Conservation (phyloP, 2,329 filamentous ascomycete species). For the Akanthomyces dipterigenus region DNA sequence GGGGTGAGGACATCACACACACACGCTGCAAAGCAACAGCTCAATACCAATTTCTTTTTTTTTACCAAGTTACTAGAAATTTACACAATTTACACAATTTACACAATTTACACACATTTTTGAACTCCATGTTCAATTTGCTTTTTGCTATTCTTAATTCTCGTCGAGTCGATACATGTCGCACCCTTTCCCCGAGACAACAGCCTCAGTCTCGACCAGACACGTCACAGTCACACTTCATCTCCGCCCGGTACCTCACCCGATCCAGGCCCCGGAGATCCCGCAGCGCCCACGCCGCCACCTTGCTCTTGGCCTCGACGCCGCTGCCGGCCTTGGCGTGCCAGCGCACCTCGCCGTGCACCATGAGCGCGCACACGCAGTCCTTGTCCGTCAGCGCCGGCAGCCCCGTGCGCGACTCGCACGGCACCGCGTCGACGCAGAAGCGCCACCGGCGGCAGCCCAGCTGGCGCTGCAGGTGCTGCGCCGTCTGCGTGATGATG, state of each 20-base stretch:
- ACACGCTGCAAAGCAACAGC: slow-evolving; percentile 2
- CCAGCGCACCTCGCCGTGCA: slow-evolving; percentile 66
- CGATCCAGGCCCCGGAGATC: slow-evolving; percentile 37
- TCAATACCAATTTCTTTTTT: slow-evolving; percentile 8
- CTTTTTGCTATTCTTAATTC: no score
- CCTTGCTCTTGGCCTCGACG: slow-evolving; percentile 66
- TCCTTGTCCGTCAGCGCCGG: slow-evolving; percentile 36
- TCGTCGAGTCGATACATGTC: no score
- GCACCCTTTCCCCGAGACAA: not conserved
- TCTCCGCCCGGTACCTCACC: slow-evolving; percentile 53
- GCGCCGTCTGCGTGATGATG: slow-evolving; percentile 67
- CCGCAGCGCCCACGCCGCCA: slow-evolving; percentile 52
- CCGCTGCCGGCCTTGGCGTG: slow-evolving; percentile 55
- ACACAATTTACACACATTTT: not conserved
- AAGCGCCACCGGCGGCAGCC: slow-evolving; percentile 57
- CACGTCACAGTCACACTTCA: slow-evolving; percentile 55
- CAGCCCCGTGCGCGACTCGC: slow-evolving; percentile 34
- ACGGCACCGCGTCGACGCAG: slow-evolving; percentile 38
- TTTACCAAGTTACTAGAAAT: not conserved
- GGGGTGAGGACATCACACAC: not conserved
- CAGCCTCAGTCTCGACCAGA: not conserved
- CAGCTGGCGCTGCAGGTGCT: slow-evolving; percentile 56
- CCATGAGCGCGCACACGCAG: slow-evolving; percentile 65
- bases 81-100: no score
- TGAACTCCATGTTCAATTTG: not conserved